A percentile compares a stretch with the other conserved stretches of the same genome.
These are phyloP conservation scores for Tetrapisispora namnaoensis DNA, from an alignment of 805 yeast species.

Conservation along the genomic window DNA sequence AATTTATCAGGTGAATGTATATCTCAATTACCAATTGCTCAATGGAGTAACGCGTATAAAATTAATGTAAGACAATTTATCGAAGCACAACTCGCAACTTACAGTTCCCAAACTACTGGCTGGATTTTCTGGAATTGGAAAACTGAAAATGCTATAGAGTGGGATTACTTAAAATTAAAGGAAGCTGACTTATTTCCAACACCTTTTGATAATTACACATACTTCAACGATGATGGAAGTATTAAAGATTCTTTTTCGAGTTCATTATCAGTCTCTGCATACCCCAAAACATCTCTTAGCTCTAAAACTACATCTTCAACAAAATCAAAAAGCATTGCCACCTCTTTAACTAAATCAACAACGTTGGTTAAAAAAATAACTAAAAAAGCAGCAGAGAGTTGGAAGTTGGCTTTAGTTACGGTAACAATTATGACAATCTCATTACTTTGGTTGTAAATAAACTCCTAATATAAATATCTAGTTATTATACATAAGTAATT, in stretches of 20 bases:
- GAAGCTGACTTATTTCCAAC: constrained; percentile 47
- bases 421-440: background rate
- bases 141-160: constrained; percentile 55
- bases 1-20: constrained; percentile 34
- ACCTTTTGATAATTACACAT: constrained; percentile 49
- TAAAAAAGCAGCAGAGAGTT: background rate
- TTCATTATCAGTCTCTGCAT: constrained; percentile 12
- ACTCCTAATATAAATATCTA: background rate
- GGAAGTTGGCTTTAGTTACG: background rate
- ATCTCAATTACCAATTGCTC: constrained; percentile 16
- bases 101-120: constrained; percentile 38
- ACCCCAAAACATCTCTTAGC: constrained; percentile 4
- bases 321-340: background rate
- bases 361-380: background rate
- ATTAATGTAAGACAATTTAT: constrained; percentile 42
- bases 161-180: constrained; percentile 51
- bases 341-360: background rate
- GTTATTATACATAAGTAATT: background rate
- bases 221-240: constrained; percentile 24
- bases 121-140: constrained; percentile 68
- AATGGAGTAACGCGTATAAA: constrained; percentile 37
- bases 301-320: background rate
- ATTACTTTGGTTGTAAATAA: background rate
- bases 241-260: constrained; percentile 3
- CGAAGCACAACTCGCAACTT: constrained; percentile 53